Conservation (phyloP, 768 basidiomycete species). For the Boletus bicolor region DNA sequence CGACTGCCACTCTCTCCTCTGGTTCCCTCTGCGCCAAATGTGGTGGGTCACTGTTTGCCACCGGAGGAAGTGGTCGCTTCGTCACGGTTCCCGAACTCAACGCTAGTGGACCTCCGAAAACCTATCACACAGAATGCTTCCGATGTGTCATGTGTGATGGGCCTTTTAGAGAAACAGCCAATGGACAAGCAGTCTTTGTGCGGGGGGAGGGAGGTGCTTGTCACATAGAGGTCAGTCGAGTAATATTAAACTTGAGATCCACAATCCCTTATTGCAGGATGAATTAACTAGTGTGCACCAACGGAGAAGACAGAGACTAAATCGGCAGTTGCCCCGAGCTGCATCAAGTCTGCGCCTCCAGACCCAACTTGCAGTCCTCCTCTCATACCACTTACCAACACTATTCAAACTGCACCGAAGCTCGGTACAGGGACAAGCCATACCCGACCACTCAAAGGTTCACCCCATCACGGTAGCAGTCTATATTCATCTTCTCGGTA, state of each 20-base stretch:
- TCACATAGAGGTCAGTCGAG: conserved; percentile 51
- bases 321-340: conserved; percentile 5
- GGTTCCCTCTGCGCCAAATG: conserved; percentile 62
- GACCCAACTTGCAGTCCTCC: conserved; percentile 18
- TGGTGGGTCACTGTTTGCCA: conserved; percentile 51
- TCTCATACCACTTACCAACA: conserved; percentile 19
- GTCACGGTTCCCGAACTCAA: conserved; percentile 63
- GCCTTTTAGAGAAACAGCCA: conserved; percentile 56
- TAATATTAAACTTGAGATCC: neutral
- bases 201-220: conserved; percentile 61
- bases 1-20: conserved; percentile 33
- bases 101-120: conserved; percentile 43
- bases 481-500: conserved; percentile 32
- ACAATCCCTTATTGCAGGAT: conserved; percentile 6
- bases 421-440: neutral
- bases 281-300: conserved; percentile 40
- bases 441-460: conserved; percentile 12
- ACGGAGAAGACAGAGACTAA: conserved; percentile 29
- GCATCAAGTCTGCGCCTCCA: conserved; percentile 9
- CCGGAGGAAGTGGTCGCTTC: conserved; percentile 58
- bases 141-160: conserved; percentile 64
- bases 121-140: conserved; percentile 77
- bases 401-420: conserved; percentile 10
- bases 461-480: conserved; percentile 10
- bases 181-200: conserved; percentile 70